Evolutionary conservation across 306 rosid species (phyloP), one percentile per base, ranked within the genome.

Genomic region (Rosa lucieae): DNA sequence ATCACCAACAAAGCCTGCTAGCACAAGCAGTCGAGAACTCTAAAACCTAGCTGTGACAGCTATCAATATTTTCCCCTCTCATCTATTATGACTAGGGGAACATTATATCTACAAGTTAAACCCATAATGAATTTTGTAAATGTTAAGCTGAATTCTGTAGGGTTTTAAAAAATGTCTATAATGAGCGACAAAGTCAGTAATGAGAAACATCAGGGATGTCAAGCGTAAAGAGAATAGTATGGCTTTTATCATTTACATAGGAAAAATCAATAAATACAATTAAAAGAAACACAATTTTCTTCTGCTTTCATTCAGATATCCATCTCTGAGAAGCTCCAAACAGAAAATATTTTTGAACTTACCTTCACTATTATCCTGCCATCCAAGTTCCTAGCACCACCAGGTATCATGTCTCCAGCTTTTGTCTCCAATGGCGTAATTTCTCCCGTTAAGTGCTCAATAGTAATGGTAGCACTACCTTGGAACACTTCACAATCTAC

Each of bases 361-460:
- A 95, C 99, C 99, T 90, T 93, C 82, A 93, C 88, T 82, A 93
- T 89, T 85, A 95, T 95, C 86, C 96, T 90, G 74, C 99, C 98
- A 83, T 95, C 99, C 85, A 93, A 79, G 79, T 95, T 95, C 89
- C 99, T 93, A 68, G 99, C 98, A 86, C 99, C 99, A 61, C 99
- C 97, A 43, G 99, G 99, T 82, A 95, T 82, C 80, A 93, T 89
- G 77, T 95, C 96, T 72, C 97, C 99, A 87, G 81, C 93, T 79
- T 86, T 85, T 78, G 89, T 86, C 85, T 95, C 97, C 86, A 95
- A 80, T 17, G 98, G 99, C 81, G 90, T 95, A 75, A 95, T 73
- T 93, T 95, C 99, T 80, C 98, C 99, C 20, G 99, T 95, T 87
- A 95, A 86, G 89, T 95, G 99, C 92, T 93, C 98, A 2, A 91